phyloP scores from a whole-genome alignment of 2,329 filamentous ascomycete genomes.

The Rhynchosporium graminicola region DNA sequence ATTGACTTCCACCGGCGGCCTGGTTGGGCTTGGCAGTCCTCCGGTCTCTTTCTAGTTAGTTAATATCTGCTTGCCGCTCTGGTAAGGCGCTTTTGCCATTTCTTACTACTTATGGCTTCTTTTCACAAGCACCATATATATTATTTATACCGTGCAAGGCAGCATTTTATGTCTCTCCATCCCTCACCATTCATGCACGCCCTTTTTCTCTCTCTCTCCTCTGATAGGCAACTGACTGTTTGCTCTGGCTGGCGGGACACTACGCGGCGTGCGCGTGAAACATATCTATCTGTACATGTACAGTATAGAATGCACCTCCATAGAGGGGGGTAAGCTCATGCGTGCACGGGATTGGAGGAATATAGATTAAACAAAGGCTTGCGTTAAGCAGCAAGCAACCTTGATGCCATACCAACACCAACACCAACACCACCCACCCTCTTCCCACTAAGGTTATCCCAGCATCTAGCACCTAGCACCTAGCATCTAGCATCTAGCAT shows the following conservation, averaged over 20 bases:
- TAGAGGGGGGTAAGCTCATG: neutral
- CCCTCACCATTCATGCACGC: neutral
- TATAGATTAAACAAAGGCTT: neutral
- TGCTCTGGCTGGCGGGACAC: constrained; percentile 7
- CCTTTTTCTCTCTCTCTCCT: neutral
- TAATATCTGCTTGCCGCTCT: constrained; percentile 22
- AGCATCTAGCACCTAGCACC: too few species aligned
- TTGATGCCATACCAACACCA: too few species aligned
- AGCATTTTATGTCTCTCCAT: neutral
- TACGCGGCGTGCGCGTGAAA: constrained; percentile 4
- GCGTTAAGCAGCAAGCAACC: neutral
- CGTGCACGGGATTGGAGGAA: constrained; percentile 24
- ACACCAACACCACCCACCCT: too few species aligned
- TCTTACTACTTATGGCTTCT: too few species aligned
- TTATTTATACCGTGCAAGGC: neutral
- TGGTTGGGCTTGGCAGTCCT: neutral
- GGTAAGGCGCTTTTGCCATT: too few species aligned
- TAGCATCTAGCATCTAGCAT: too few species aligned
- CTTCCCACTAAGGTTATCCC: too few species aligned
- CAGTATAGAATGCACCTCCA: too few species aligned
- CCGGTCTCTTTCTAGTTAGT: neutral
- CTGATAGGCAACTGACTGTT: neutral
- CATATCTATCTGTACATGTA: too few species aligned
- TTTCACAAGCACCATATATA: neutral
- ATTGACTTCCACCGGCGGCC: constrained; percentile 20